phyloP scores from a whole-genome alignment of 257 asterid genomes.

The Solanum phureja region DNA sequence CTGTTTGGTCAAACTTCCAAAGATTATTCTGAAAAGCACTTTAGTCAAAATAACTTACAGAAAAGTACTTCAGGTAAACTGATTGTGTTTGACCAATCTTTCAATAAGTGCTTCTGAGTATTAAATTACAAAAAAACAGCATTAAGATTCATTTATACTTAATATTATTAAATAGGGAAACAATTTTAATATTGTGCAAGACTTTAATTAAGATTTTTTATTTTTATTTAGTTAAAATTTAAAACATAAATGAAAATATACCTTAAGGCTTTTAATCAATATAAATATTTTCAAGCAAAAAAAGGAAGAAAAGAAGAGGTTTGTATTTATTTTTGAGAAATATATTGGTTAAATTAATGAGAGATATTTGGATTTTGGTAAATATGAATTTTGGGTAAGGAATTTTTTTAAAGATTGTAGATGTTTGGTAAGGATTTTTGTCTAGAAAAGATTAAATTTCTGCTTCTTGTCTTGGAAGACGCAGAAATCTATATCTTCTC shows the following conservation, averaged over 20 bases:
- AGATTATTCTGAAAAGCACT: background rate
- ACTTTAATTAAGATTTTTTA: background rate
- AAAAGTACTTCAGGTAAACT: background rate
- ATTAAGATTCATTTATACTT: background rate
- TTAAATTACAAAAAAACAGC: background rate
- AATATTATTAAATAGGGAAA: background rate
- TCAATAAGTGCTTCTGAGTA: background rate
- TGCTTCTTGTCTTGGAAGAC: background rate
- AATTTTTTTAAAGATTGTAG: background rate
- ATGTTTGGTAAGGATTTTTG: background rate
- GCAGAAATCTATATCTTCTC: background rate
- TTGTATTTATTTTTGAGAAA: background rate
- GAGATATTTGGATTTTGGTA: background rate
- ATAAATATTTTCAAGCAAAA: background rate
- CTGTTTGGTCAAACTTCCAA: background rate
- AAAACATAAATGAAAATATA: background rate
- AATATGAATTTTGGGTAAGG: background rate
- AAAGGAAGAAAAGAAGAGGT: background rate
- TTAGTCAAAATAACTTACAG: background rate
- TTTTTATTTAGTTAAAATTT: background rate
- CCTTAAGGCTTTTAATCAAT: background rate
- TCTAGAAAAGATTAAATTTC: background rate
- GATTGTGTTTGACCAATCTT: background rate
- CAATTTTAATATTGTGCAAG: background rate
- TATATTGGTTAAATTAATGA: background rate